Percentiles rank a stretch among this genome's conserved stretches.
Conservation (phyloP, 2,329 filamentous ascomycete species). For the Colletotrichum spaethianum region DNA sequence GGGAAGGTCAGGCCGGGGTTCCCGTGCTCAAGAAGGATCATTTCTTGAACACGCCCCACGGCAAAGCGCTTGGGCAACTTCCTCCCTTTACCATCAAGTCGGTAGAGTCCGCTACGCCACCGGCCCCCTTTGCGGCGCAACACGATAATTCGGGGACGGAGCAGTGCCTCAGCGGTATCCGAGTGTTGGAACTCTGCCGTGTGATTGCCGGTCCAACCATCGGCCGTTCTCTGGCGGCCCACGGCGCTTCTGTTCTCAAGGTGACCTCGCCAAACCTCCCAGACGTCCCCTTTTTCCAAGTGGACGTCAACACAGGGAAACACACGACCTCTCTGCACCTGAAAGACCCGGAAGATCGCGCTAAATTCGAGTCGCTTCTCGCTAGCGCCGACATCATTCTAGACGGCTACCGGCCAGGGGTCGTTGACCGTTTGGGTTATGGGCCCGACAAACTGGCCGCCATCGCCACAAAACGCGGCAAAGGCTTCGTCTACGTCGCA, state of each 20-base stretch:
- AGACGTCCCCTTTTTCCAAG: slow-evolving; percentile 76
- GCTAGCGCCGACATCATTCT: slow-evolving; percentile 72
- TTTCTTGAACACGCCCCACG: slow-evolving; percentile 66
- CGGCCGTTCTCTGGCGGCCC: slow-evolving; percentile 75
- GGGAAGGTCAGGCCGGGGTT: slow-evolving; percentile 67
- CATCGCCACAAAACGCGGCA: slow-evolving; percentile 63
- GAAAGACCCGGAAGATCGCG: slow-evolving; percentile 61
- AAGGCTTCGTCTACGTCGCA: slow-evolving; percentile 72
- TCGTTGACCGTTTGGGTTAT: slow-evolving; percentile 71
- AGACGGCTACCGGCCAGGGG: slow-evolving; percentile 75
- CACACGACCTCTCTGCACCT: slow-evolving; percentile 72
- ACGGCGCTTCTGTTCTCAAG: slow-evolving; percentile 78
- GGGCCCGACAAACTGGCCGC: slow-evolving; percentile 63
- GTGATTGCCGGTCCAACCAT: slow-evolving; percentile 79
- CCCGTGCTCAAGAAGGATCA: slow-evolving; percentile 68
- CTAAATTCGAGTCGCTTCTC: slow-evolving; percentile 67
- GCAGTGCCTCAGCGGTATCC: slow-evolving; percentile 68
- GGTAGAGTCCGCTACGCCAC: slow-evolving; percentile 60
- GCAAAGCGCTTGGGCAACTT: slow-evolving; percentile 50
- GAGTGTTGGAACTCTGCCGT: slow-evolving; percentile 77
- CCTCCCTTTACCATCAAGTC: slow-evolving; percentile 59
- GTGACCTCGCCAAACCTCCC: slow-evolving; percentile 72
- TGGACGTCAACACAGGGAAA: slow-evolving; percentile 76
- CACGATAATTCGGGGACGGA: slow-evolving; percentile 40
- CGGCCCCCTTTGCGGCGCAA: slow-evolving; percentile 51